Conservation (phyloP, 1,139 yeast genomes). For the Candida labiduridarum region DNA sequence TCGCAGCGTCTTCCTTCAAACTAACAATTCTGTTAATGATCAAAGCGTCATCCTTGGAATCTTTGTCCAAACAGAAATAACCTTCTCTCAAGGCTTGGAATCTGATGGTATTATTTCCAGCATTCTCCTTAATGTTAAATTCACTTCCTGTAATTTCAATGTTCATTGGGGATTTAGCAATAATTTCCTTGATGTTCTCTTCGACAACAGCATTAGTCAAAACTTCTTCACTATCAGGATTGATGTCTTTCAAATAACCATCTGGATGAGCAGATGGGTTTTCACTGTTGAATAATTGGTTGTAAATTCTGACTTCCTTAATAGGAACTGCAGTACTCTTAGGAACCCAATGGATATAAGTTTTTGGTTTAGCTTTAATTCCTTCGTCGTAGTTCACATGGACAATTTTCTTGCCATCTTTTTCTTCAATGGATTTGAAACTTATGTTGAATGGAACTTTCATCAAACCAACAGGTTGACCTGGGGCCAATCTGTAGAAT, state of each 20-base stretch:
- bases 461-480: conserved; percentile 94
- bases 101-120: conserved; percentile 79
- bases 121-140: conserved; percentile 66
- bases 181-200: conserved; percentile 70
- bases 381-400: conserved; percentile 78
- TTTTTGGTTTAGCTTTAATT: conserved; percentile 75
- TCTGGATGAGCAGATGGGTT: conserved; percentile 89
- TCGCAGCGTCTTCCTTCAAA: conserved; percentile 64
- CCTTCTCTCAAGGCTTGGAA: conserved; percentile 99
- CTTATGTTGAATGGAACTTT: conserved; percentile 85
- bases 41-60: conserved; percentile 61
- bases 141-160: conserved; percentile 65
- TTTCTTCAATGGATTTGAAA: conserved; percentile 69
- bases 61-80: conserved; percentile 89
- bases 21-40: conserved; percentile 88
- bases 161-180: conserved; percentile 75
- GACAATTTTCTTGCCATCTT: conserved; percentile 66
- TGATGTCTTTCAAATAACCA: conserved; percentile 84
- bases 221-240: conserved; percentile 74
- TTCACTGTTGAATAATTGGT: conserved; percentile 86
- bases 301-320: conserved; percentile 82
- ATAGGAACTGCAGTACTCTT: conserved; percentile 57
- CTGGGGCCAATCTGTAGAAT: conserved; percentile 91
- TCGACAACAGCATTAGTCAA: conserved; percentile 73
- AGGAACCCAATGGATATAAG: conserved; percentile 97